Base-by-base conservation (phyloP, 108 stramenopile species). In the Parmales sp. region DNA sequence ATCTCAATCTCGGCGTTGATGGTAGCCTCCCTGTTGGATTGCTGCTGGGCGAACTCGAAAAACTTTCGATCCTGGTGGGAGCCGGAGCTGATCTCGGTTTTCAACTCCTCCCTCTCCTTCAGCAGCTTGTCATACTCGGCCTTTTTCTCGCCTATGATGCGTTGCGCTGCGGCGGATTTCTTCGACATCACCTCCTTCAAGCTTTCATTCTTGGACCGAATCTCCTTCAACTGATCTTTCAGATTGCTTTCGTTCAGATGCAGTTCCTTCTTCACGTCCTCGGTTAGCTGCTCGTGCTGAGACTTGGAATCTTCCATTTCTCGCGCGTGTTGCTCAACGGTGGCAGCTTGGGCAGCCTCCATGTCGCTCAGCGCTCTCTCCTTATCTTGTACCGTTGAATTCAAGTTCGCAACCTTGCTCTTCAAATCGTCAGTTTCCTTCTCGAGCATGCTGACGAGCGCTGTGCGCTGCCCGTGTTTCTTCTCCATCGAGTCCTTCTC, bases 371-470 rank as follows among this genome's bases (percentile, higher is more conserved):
- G 3, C 46, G 23, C 19, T 23, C 46, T 48, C 46, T 48, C 46
- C 5, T n/a, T 23, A 23, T 48, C 46, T 18, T 48, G 22, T 23
- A 23, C 46, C 22, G 11, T 11, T 23, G 46, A 13, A 7, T 60
- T 60, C 31, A 60, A 34, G 31, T 60, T 60, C 8, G 29, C 54
- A 8, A 60, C 5, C 54, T 60, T 60, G 31, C 3, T 20, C 31
- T 89, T 93, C 43, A 89, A 54, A 60, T 93, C 89, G 1, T 84
- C 76, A 37, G 90, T 76, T 51, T 93, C 88, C 37, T 72, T 74
- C 76, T 93, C 91, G 13, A 93, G 74, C 89, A 93, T 87, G 18
- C 89, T 89, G 69, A 93, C 84, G 19, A 90, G 72, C 0, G 91
- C 91, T 16, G 89, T 90, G 69, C 88, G 69, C 74, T 93, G 88